Evolutionary conservation across 2,329 filamentous ascomycete species (phyloP), one percentile per base, ranked within the genome.

Genomic region (Penicillium sp.): DNA sequence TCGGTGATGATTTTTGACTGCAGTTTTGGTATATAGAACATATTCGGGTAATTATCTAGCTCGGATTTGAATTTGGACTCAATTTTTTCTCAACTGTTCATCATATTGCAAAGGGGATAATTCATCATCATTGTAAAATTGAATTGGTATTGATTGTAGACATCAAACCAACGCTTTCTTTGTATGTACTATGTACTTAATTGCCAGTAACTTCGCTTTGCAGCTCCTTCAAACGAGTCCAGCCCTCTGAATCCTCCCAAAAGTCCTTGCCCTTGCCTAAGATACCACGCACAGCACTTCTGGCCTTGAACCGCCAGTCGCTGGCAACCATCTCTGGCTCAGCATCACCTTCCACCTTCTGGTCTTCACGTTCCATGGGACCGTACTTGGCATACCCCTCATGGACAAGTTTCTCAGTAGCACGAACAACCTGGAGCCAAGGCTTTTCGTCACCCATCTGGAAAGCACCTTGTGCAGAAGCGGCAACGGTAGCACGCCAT

Each of bases 261-360:
- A 75, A 83, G 68, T 91, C 89, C 77, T 86, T 93, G 0, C 85
- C 93, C 70, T 90, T 89, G 0, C 91, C 89, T 81, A 96, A 83
- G 7, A 98, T 88, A 51, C 90, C 91, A 53, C 92, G 82, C 2
- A 96, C 82, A 11, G 93, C 93, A 72, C 86, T 96, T 66, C 91
- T 82, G 0, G 91, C 90, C 82, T 96, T 98, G 62, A 90, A 90
- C 73, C 85, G 90, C 95, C 95, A 99, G 68, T 87, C 88, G 57
- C 83, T 84, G 2, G 90, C 91, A 2, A 97, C 87, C 29, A 85
- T 69, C 60, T 87, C 85, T 0, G 81, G 79, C 26, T 75, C 78
- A 70, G 65, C 73, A 73, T 59, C 75, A 65, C 1, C 62, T 1
- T 72, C 78, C 0, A 68, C 76, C 56, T 82, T 66, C 1, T 83